Evolutionary conservation across 1,139 yeast genomes (phyloP).

Genomic region (Suhomyces taliae): DNA sequence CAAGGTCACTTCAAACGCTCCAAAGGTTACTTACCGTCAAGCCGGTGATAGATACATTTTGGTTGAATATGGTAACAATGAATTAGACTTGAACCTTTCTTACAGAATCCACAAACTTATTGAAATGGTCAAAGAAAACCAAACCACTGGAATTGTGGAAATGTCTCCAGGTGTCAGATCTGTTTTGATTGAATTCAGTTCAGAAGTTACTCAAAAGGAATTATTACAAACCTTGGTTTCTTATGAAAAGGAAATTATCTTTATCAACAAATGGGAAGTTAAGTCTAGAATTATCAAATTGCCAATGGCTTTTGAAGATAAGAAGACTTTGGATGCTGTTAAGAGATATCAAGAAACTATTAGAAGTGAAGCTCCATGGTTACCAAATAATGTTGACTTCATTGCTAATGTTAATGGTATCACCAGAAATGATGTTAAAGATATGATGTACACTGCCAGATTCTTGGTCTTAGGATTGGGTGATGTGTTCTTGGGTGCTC

Average conservation of each 20-base stretch:
- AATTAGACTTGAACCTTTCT: constrained; percentile 78
- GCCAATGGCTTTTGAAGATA: constrained; percentile 97
- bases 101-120: constrained; percentile 85
- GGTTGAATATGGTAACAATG: constrained; percentile 89
- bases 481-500: constrained; percentile 96
- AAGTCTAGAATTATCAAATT: constrained; percentile 77
- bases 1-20: constrained; percentile 52
- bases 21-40: constrained; percentile 83
- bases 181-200: constrained; percentile 81
- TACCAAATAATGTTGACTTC: constrained; percentile 95
- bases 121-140: constrained; percentile 63
- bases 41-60: constrained; percentile 94
- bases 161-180: constrained; percentile 98
- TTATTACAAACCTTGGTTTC: constrained; percentile 65
- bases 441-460: constrained; percentile 83
- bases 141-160: constrained; percentile 80
- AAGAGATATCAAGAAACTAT: constrained; percentile 90
- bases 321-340: constrained; percentile 84
- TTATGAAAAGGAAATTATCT: constrained; percentile 71
- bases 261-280: constrained; percentile 80
- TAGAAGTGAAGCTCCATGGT: constrained; percentile 92
- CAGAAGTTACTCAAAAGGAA: constrained; percentile 58
- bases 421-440: constrained; percentile 71
- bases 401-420: constrained; percentile 85
- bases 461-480: constrained; percentile 93